Evolutionary conservation across 768 basidiomycete species (phyloP).

Genomic region (Serendipita sp.): DNA sequence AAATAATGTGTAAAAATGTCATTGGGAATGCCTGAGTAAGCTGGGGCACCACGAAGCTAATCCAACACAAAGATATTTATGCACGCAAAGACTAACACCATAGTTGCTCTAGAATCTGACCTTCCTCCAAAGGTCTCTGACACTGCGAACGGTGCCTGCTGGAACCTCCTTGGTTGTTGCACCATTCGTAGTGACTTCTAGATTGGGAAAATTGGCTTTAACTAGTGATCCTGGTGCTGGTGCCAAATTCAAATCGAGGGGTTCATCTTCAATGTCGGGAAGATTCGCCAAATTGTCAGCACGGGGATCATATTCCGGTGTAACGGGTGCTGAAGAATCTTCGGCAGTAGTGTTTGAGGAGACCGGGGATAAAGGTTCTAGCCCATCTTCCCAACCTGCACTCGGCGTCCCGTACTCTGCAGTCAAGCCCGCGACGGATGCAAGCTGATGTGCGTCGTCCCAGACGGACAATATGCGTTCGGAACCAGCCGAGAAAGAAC

Average conservation of each 20-base stretch:
- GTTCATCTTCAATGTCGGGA: not conserved
- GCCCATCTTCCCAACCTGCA: not conserved
- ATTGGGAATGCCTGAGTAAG: not conserved
- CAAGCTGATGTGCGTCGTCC: not conserved
- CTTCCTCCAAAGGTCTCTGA: not conserved
- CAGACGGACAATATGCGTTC: not conserved
- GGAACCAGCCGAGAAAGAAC: conserved; percentile 2
- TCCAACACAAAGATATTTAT: not conserved
- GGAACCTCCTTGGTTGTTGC: not conserved
- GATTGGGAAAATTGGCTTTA: not conserved
- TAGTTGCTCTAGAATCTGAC: not conserved
- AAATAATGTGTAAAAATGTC: too few relatives aligned
- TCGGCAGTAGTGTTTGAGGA: not conserved
- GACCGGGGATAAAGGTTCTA: not conserved
- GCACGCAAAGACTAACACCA: not conserved
- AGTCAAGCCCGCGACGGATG: not conserved
- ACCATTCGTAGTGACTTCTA: not conserved
- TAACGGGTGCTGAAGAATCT: not conserved
- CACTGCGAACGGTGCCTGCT: not conserved
- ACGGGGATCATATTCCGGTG: not conserved
- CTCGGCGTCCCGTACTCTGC: not conserved
- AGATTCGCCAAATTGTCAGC: not conserved
- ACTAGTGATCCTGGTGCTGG: not conserved
- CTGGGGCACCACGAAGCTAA: not conserved
- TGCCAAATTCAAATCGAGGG: not conserved